Evolutionary conservation across 257 asterid genomes (phyloP), one percentile per base, ranked within the genome.

Genomic region (Solanum virginianum): DNA sequence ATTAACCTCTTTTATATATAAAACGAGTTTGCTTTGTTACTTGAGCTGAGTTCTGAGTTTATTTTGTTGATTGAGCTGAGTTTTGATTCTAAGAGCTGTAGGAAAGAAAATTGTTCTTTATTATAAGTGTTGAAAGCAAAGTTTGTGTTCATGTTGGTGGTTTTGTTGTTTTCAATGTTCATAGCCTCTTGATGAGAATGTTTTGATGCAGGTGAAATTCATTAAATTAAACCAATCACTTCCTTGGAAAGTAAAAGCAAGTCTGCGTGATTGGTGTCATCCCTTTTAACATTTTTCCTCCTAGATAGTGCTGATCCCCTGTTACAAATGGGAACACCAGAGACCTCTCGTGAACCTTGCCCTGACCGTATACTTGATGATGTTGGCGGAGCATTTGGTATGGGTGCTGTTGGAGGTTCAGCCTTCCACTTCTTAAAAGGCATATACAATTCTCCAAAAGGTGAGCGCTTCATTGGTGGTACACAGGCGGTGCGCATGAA

Each of bases 321-420:
- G n/a, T 39, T 17, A 39, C 54, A 70, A 70, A 95, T 95, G 98
- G 98, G 97, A 57, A 90, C 98, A 17, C 98, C 98, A 10, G 98
- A 94, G 88, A 93, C 95, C 8, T 91, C 97, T 82, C 90, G 98
- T 47, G 98, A 95, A 77, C 98, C 98, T 63, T 95, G 98, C 92
- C 98, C 98, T 0, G 98, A 94, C 83, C 95, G 98, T n/a, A 94
- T 95, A 82, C 95, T 95, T 47, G 98, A 94, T 79, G 98, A 93
- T 59, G 85, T 94, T 47, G 97, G 99, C 10, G 97, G 97, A 69
- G 98, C 98, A 24, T 94, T 95, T 80, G 94, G 94, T 81, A 94
- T 94, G 99, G 98, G 99, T 15, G 92, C 89, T 2, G 87, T 90
- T 7, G 92, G 92, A 22, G 92, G 92, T 32, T 85, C 89, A 3